Conservation (phyloP, 2,329 filamentous ascomycete species). For the Beauveria australis region DNA sequence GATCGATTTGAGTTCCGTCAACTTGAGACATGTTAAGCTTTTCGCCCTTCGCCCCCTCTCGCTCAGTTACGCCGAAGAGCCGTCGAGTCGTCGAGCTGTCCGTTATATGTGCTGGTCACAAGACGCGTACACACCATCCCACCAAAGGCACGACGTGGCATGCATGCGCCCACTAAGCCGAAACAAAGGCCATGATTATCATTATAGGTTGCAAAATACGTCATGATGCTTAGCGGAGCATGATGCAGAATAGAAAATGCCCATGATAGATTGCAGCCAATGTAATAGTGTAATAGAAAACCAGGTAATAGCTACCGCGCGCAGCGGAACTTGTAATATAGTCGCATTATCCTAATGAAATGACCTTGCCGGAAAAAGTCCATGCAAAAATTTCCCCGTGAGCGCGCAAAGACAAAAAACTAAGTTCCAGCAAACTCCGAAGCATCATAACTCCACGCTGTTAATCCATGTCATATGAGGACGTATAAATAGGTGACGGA, state of each 20-base stretch:
- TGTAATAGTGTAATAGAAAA: not conserved
- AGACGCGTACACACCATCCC: not conserved
- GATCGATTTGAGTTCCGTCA: no score
- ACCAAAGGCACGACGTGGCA: not conserved
- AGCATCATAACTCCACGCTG: conserved; percentile 10
- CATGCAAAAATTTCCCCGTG: not conserved
- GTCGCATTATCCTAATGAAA: not conserved
- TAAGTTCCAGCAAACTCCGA: conserved; percentile 4
- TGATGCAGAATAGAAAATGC: not conserved
- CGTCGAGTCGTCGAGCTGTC: no score
- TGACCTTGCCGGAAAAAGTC: not conserved
- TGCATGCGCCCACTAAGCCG: not conserved
- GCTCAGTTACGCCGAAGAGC: not conserved
- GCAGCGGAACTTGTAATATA: not conserved
- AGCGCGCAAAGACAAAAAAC: not conserved
- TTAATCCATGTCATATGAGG: conserved; percentile 1
- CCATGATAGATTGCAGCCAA: not conserved
- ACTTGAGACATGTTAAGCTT: no score
- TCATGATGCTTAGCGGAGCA: no score
- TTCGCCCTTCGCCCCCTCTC: not conserved
- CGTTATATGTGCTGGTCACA: not conserved
- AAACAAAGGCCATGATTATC: not conserved
- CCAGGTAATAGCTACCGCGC: not conserved
- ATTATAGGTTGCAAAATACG: no score
- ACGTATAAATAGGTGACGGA: conserved; percentile 3